These are phyloP conservation scores for Gilbertella persicaria DNA, from an alignment of 371 early-diverging fungal species.

Conservation along the genomic window DNA sequence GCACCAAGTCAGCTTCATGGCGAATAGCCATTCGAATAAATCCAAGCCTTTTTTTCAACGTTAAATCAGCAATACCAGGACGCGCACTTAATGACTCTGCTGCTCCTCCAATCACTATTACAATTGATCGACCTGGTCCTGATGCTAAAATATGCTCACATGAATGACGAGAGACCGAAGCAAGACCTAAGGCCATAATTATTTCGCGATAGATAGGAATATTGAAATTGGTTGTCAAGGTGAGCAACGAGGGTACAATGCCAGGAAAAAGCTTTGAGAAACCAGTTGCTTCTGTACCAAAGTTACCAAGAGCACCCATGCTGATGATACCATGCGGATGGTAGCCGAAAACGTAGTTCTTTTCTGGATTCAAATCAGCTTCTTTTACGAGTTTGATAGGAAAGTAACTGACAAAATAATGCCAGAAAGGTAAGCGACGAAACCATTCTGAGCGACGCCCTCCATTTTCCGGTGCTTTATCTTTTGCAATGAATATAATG, in stretches of 20 bases:
- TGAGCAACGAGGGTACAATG: conserved; percentile 55
- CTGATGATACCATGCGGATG: conserved; percentile 84
- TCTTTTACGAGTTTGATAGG: conserved; percentile 74
- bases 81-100: conserved; percentile 66
- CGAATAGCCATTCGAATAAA: conserved; percentile 76
- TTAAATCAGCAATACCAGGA: conserved; percentile 63
- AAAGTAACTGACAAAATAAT: conserved; percentile 73
- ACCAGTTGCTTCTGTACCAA: conserved; percentile 68
- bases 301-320: conserved; percentile 75
- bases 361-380: conserved; percentile 69
- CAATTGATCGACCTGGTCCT: conserved; percentile 72
- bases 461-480: conserved; percentile 61
- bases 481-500: conserved; percentile 53
- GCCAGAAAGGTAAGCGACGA: conserved; percentile 57
- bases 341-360: conserved; percentile 76
- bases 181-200: conserved; percentile 65
- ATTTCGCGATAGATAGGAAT: conserved; percentile 74
- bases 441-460: conserved; percentile 63
- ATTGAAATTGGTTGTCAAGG: conserved; percentile 58
- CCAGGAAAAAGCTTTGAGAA: conserved; percentile 68
- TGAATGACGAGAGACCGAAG: conserved; percentile 69
- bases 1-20: conserved; percentile 66
- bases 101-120: conserved; percentile 78
- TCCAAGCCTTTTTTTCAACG: conserved; percentile 68
- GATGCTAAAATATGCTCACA: conserved; percentile 68